Conservation (phyloP, 176 grass and related monocot genomes). For the Chrysopogon serrulatus region DNA sequence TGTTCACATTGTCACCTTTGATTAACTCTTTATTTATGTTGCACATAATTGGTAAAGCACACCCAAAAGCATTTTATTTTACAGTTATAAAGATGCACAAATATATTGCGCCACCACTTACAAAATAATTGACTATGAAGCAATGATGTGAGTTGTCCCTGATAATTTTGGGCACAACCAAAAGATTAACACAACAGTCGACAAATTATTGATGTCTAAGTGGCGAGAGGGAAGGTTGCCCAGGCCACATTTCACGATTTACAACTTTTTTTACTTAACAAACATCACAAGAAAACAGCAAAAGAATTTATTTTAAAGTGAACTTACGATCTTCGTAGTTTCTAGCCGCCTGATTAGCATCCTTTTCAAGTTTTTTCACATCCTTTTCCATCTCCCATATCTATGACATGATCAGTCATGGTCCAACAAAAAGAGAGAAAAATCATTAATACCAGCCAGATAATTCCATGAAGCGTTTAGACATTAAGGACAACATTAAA, state of each 20-base stretch:
- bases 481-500: neutral
- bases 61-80: neutral
- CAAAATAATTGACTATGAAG: neutral
- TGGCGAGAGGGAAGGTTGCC: neutral
- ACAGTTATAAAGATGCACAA: neutral
- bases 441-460: neutral
- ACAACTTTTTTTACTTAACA: neutral
- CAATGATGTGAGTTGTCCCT: neutral
- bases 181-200: neutral
- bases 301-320: neutral
- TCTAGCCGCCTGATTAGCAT: constrained; percentile 50
- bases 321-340: constrained; percentile 71
- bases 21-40: neutral
- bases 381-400: constrained; percentile 81
- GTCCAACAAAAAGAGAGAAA: constrained; percentile 24
- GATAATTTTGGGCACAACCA: neutral
- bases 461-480: constrained; percentile 1
- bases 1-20: neutral
- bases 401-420: constrained; percentile 34
- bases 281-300: neutral
- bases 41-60: neutral
- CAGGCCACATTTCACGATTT: neutral
- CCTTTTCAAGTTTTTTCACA: constrained; percentile 74
- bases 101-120: neutral
- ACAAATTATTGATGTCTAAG: neutral